Percentiles rank a stretch among this genome's conserved stretches.
Conservation (phyloP, 345 rosid species). For the Gossypium stocksii region DNA sequence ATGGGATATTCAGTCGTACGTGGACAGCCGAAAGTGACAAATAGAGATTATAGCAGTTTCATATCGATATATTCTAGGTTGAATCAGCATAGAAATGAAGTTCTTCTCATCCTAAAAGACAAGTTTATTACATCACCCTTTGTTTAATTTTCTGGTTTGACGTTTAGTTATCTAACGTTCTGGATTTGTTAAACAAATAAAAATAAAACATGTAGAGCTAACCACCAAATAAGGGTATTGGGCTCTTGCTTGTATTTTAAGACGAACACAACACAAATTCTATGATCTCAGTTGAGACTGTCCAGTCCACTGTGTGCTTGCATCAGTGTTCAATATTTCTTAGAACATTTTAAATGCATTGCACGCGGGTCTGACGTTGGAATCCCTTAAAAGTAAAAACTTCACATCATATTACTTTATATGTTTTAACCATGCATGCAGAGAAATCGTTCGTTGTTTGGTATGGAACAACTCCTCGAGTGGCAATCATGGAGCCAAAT, state of each 20-base stretch:
- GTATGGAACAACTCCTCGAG: conserved; percentile 27
- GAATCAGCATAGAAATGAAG: neutral
- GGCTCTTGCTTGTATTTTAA: neutral
- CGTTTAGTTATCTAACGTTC: neutral
- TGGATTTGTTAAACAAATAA: neutral
- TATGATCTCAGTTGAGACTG: too few relatives aligned
- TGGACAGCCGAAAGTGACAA: neutral
- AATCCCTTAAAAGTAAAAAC: neutral
- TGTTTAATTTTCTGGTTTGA: neutral
- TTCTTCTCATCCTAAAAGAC: neutral
- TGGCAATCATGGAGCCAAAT: conserved; percentile 25
- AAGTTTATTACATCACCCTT: neutral
- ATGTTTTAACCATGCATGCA: conserved; percentile 18
- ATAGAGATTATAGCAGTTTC: neutral
- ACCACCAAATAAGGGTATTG: neutral
- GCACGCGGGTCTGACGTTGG: neutral
- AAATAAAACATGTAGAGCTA: neutral
- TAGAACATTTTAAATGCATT: neutral
- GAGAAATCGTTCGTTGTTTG: conserved; percentile 22
- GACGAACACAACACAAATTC: neutral
- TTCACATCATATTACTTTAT: neutral
- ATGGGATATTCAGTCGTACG: neutral
- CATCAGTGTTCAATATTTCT: neutral
- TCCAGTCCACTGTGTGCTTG: too few relatives aligned
- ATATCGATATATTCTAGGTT: neutral